Conservation (phyloP, 75 land plant species). For the Picea glauca region DNA sequence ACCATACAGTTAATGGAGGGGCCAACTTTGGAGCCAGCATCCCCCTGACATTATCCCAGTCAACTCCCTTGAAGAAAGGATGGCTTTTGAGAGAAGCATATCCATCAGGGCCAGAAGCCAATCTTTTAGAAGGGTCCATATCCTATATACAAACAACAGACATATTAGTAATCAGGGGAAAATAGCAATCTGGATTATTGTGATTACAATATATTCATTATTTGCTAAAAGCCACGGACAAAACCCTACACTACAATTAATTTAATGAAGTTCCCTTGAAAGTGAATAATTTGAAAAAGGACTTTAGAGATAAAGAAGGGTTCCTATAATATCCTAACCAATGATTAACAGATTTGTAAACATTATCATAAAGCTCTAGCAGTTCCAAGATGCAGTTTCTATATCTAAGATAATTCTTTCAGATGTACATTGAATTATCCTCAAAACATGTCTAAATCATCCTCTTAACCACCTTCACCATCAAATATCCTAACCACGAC, state of each 20-base stretch:
- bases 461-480: no score
- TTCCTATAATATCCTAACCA: neutral
- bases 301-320: neutral
- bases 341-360: no score
- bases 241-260: neutral
- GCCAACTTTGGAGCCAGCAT: constrained; percentile 67
- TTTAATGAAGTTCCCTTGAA: neutral
- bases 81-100: constrained; percentile 81
- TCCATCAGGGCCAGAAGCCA: constrained; percentile 80
- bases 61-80: constrained; percentile 83
- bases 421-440: no score
- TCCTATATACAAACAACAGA: constrained; percentile 39
- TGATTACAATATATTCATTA: neutral
- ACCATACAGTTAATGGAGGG: constrained; percentile 25
- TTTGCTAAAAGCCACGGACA: neutral
- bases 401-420: no score
- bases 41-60: constrained; percentile 68
- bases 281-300: neutral
- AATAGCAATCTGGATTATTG: neutral
- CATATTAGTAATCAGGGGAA: neutral
- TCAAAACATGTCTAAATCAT: no score
- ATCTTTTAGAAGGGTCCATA: constrained; percentile 66
- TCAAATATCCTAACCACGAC: no score
- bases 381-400: no score
- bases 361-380: no score